Percentiles rank a stretch among this genome's conserved stretches.
Conservation (phyloP, 2,329 filamentous ascomycete species). For the Rugonectria rugulosa region DNA sequence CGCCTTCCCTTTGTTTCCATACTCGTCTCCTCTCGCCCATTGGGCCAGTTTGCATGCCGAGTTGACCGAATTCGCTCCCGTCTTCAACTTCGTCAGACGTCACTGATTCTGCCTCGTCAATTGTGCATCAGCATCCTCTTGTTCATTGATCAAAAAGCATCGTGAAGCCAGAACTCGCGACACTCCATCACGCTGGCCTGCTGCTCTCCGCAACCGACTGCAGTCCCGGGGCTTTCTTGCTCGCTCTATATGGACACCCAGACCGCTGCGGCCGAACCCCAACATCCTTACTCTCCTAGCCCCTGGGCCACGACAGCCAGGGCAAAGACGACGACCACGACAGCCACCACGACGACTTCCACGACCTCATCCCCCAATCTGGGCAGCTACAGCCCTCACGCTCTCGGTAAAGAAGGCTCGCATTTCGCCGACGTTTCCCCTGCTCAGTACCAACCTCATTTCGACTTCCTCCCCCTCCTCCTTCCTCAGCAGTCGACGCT, state of each 20-base stretch:
- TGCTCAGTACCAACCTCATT: conserved; percentile 49
- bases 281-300: conserved; percentile 48
- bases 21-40: conserved; percentile 9
- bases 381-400: conserved; percentile 37
- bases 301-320: conserved; percentile 42
- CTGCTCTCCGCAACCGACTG: conserved; percentile 33
- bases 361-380: conserved; percentile 35
- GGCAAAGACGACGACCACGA: conserved; percentile 36
- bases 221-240: conserved; percentile 40
- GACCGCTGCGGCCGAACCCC: conserved; percentile 47
- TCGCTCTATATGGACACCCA: conserved; percentile 50
- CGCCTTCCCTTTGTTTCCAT: conserved; percentile 6
- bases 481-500: conserved; percentile 66
- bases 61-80: conserved; percentile 21
- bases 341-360: conserved; percentile 32
- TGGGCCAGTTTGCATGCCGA: conserved; percentile 36
- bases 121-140: conserved; percentile 24
- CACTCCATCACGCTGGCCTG: conserved; percentile 33
- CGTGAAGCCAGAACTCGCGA: conserved; percentile 25
- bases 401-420: conserved; percentile 42
- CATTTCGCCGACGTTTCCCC: conserved; percentile 41
- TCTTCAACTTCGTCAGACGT: conserved; percentile 23
- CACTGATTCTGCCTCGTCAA: conserved; percentile 21
- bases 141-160: conserved; percentile 27
- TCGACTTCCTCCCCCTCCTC: conserved; percentile 65